phyloP scores from a whole-genome alignment of 1,139 yeast species.

The Kodamaea plutei region DNA sequence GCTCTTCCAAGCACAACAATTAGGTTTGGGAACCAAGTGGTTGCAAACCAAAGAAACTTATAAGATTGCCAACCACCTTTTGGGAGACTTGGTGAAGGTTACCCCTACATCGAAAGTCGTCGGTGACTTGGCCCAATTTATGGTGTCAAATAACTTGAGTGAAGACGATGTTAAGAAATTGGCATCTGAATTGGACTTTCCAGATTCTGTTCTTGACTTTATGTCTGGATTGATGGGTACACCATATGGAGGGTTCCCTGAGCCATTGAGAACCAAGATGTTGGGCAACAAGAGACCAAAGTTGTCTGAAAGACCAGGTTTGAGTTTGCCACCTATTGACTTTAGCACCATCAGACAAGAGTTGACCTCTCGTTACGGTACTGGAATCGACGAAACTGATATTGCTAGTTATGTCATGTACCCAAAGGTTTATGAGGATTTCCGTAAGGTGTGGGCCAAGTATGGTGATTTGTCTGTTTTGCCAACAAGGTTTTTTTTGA shows the following conservation, averaged over 20 bases:
- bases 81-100: conserved; percentile 96
- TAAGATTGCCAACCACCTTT: conserved; percentile 78
- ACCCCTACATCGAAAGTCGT: conserved; percentile 99
- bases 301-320: conserved; percentile 86
- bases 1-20: conserved; percentile 98
- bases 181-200: conserved; percentile 93
- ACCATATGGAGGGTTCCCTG: conserved; percentile 99
- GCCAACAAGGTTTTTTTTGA: conserved; percentile 87
- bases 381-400: conserved; percentile 71
- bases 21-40: conserved; percentile 96
- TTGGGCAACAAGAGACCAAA: conserved; percentile 83
- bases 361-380: conserved; percentile 58
- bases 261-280: conserved; percentile 89
- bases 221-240: conserved; percentile 99
- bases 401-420: conserved; percentile 96
- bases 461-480: conserved; percentile 91
- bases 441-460: conserved; percentile 65
- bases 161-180: conserved; percentile 82
- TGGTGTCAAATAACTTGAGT: conserved; percentile 90
- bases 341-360: conserved; percentile 67
- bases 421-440: conserved; percentile 94
- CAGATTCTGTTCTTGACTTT: conserved; percentile 95
- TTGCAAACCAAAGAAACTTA: conserved; percentile 91
- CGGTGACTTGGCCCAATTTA: conserved; percentile 97
- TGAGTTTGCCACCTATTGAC: conserved; percentile 79